These are phyloP conservation scores for Paramecium primaurelia DNA, from an alignment of 73 alveolate genomes.

Conservation along the genomic window DNA sequence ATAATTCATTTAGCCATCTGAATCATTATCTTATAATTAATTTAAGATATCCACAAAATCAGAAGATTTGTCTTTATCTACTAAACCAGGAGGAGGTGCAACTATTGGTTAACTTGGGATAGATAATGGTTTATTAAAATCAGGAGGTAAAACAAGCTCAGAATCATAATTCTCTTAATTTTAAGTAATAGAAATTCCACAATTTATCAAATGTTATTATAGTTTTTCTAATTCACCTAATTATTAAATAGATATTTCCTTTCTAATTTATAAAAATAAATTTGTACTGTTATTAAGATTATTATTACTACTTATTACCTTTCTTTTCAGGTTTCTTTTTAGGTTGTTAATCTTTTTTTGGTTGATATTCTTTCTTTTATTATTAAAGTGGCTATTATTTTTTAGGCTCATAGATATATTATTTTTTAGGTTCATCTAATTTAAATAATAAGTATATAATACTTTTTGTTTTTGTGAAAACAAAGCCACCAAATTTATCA, in stretches of 20 bases:
- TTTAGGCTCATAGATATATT: background rate
- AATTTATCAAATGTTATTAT: background rate
- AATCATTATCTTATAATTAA: background rate
- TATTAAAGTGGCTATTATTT: background rate
- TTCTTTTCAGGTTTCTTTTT: background rate
- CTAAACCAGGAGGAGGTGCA: conserved; percentile 8
- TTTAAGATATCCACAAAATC: background rate
- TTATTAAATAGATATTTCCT: background rate
- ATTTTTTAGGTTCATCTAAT: background rate
- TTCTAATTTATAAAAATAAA: background rate
- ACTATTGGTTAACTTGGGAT: background rate
- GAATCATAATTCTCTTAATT: background rate
- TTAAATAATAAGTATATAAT: background rate
- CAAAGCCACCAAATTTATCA: background rate
- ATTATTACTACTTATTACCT: background rate
- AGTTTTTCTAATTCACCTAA: background rate
- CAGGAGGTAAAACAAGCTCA: background rate
- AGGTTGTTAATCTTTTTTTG: background rate
- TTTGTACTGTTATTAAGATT: background rate
- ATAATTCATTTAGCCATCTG: background rate
- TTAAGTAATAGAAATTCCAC: background rate
- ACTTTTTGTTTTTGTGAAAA: background rate
- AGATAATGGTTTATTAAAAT: background rate
- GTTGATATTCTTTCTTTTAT: background rate
- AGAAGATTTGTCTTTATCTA: background rate